phyloP scores from a whole-genome alignment of 768 basidiomycete genomes.

The Trichaptum fuscoviolaceum region DNA sequence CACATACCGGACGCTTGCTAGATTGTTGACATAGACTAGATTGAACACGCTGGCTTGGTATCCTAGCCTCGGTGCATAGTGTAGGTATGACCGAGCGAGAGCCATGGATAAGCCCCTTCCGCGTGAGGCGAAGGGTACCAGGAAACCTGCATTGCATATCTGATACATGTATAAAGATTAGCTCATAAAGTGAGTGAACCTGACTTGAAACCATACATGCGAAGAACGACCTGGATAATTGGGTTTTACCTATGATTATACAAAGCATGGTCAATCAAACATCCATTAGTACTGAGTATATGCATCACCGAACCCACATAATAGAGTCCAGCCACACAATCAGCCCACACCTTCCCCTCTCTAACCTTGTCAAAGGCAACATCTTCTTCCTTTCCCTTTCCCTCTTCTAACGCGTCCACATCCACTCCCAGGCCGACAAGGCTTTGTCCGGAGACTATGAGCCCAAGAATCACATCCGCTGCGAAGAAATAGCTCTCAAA shows the following conservation, averaged over 20 bases:
- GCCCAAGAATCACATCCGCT: constrained; percentile 67
- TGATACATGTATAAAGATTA: constrained; percentile 21
- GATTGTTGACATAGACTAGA: constrained; percentile 83
- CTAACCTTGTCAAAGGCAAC: constrained; percentile 39
- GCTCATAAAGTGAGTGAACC: constrained; percentile 4
- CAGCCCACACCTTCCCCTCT: constrained; percentile 54
- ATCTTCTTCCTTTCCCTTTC: constrained; percentile 18
- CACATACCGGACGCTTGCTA: constrained; percentile 60
- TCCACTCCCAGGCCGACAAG: constrained; percentile 21
- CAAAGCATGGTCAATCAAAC: constrained; percentile 7
- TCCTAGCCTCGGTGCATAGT: constrained; percentile 76
- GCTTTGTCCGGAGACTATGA: constrained; percentile 28
- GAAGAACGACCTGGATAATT: constrained; percentile 90
- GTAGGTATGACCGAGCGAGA: constrained; percentile 72
- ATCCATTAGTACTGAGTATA: neutral
- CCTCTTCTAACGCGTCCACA: constrained; percentile 16
- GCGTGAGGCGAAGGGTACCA: constrained; percentile 61
- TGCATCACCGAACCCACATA: constrained; percentile 45
- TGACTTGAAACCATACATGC: constrained; percentile 54
- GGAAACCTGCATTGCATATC: constrained; percentile 90
- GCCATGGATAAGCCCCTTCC: constrained; percentile 62
- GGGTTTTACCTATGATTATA: constrained; percentile 57
- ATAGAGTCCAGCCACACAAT: constrained; percentile 71
- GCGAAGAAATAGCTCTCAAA: constrained; percentile 78
- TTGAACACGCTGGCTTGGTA: constrained; percentile 85